Evolutionary conservation across 2,329 filamentous ascomycete species (phyloP).

Genomic region (Ceratocystis variospora): DNA sequence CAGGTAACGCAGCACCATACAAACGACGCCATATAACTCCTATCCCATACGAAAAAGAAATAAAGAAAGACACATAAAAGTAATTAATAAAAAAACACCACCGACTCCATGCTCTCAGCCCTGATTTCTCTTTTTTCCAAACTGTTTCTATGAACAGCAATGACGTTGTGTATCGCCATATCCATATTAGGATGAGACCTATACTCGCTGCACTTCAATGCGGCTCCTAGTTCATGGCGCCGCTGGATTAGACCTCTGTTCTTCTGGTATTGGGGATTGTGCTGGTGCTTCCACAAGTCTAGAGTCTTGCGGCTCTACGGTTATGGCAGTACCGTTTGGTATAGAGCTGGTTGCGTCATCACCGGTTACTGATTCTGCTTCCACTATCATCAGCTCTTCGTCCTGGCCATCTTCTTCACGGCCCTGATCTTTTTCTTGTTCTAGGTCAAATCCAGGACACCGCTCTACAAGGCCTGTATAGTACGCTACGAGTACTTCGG

Average conservation of each 20-base stretch:
- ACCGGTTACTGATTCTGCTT: conserved; percentile 20
- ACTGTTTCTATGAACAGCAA: neutral
- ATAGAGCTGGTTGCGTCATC: conserved; percentile 6
- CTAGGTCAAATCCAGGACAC: conserved; percentile 40
- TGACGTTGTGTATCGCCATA: neutral
- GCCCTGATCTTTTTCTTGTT: conserved; percentile 26
- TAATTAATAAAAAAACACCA: neutral
- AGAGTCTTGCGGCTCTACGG: neutral
- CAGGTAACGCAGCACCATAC: neutral
- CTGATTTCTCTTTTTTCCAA: neutral
- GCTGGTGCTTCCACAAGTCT: neutral
- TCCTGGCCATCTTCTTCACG: conserved; percentile 27
- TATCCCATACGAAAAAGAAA: neutral
- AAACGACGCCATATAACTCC: neutral
- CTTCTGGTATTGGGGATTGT: neutral
- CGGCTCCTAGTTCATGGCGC: neutral
- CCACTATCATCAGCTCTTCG: conserved; percentile 21
- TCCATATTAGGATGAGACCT: neutral
- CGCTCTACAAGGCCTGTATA: conserved; percentile 73
- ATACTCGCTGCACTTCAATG: neutral
- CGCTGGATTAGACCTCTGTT: neutral
- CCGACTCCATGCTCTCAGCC: neutral
- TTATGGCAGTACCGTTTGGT: neutral
- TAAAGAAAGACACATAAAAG: neutral
- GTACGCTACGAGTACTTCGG: conserved; percentile 85